Base-by-base conservation (phyloP, 768 basidiomycete species). In the Dioszegia crocea region DNA sequence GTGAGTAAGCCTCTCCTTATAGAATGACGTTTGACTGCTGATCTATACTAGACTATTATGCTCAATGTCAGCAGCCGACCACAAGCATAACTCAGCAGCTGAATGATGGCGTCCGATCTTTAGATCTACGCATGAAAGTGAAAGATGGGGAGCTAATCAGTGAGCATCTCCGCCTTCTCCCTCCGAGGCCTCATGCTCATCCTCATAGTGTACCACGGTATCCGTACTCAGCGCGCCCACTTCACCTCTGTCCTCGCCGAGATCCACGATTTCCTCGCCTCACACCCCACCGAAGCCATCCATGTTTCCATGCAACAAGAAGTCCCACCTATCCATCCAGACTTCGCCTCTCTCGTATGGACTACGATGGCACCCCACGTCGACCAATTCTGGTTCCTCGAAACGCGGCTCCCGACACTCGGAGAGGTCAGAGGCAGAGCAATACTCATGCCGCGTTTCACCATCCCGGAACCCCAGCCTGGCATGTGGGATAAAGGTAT, bases 291-390 rank as follows among this genome's bases (percentile, higher is more conserved):
- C 27, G 92, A 94, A 75, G 88, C 88, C 0, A 74, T 96, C 33
- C 83, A 96, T 27, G 84, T 93, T 80, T 91, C 86, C 16, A 83
- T 97, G 71, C 93, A 94, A 76, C 88, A 93, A 71, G 92, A 97
- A 74, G 87, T 89, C 64, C 84, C 81, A 0, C 78, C 83, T 2
- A 38, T 47, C 3, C 71, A 79, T 0, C 64, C 75, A 0, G 57
- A 78, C 5, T 91, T 93, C 75, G 88, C 88, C 1, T 65, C 75
- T 29, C 76, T 85, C 10, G 87, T 92, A 9, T 83, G 82, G 33
- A 78, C 84, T 40, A 87, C 85, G 55, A 86, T 94, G 41, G 33
- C 59, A 21, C 61, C 65, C 11, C 56, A 60, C 39, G 46, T 70
- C 11, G 2, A 82, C 19, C 78, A 80, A 78, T 21, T 84, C 82